Percentiles rank a stretch among this genome's conserved stretches.
These are phyloP conservation scores for Ophiorrhiza pumila DNA, from an alignment of 257 asterid species.

Conservation along the genomic window DNA sequence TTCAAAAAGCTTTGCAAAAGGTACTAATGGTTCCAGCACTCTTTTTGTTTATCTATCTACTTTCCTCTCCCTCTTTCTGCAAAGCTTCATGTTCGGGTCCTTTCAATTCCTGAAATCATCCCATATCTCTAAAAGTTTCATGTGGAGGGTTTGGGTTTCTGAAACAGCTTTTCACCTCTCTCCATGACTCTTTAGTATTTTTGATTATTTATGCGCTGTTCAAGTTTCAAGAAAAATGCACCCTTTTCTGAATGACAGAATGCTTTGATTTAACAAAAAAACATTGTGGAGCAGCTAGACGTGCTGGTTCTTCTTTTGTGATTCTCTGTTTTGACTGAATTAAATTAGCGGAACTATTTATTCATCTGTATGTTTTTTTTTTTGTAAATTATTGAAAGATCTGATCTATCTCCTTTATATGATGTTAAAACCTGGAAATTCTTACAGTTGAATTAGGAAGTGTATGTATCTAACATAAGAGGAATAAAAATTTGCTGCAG, in stretches of 20 bases:
- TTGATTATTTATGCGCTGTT: background rate
- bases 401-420: background rate
- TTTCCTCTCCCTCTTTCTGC: background rate
- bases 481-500: conserved; percentile 42
- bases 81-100: background rate
- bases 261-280: background rate
- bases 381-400: background rate
- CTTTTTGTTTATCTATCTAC: background rate
- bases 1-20: conserved; percentile 94
- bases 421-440: background rate
- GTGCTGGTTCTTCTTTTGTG: background rate
- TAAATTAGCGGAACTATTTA: background rate
- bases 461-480: background rate
- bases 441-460: background rate
- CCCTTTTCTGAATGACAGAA: background rate
- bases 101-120: background rate
- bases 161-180: background rate
- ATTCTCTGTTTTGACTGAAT: background rate
- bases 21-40: conserved; percentile 29
- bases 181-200: background rate
- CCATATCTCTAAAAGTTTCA: background rate
- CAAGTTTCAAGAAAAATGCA: background rate
- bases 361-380: background rate
- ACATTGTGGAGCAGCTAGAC: background rate
- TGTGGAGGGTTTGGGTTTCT: background rate